Evolutionary conservation across 257 asterid genomes (phyloP).

Genomic region (Solanum pennellii): DNA sequence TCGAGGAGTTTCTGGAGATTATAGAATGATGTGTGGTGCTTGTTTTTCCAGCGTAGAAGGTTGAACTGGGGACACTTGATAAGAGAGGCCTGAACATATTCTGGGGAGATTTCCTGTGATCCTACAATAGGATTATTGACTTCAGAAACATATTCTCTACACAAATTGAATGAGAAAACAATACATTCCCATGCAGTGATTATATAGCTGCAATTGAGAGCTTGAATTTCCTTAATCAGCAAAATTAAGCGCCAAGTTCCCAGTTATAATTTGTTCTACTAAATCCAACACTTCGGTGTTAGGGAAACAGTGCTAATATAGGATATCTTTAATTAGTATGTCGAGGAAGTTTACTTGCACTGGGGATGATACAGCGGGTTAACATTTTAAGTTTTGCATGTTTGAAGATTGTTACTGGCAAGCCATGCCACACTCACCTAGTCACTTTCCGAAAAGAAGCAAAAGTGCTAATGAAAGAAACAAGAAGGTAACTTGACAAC

Average conservation of each 20-base stretch:
- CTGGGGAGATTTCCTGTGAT: slow-evolving; percentile 63
- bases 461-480: neutral
- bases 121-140: slow-evolving; percentile 34
- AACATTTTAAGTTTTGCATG: neutral
- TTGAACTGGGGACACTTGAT: slow-evolving; percentile 93
- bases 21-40: slow-evolving; percentile 39
- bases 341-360: neutral
- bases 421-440: neutral
- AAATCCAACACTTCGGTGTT: neutral
- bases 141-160: neutral
- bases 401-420: neutral
- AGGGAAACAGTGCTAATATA: neutral
- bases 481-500: neutral
- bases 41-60: slow-evolving; percentile 61
- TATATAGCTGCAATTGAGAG: neutral
- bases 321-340: neutral
- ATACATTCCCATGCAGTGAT: neutral
- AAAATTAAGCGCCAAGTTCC: neutral
- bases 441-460: neutral
- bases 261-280: neutral
- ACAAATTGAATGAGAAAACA: neutral
- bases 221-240: neutral
- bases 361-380: neutral
- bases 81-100: slow-evolving; percentile 94
- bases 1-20: slow-evolving; percentile 66